phyloP scores from a whole-genome alignment of 75 land plant genomes.

The Sequoia sempervirens region DNA sequence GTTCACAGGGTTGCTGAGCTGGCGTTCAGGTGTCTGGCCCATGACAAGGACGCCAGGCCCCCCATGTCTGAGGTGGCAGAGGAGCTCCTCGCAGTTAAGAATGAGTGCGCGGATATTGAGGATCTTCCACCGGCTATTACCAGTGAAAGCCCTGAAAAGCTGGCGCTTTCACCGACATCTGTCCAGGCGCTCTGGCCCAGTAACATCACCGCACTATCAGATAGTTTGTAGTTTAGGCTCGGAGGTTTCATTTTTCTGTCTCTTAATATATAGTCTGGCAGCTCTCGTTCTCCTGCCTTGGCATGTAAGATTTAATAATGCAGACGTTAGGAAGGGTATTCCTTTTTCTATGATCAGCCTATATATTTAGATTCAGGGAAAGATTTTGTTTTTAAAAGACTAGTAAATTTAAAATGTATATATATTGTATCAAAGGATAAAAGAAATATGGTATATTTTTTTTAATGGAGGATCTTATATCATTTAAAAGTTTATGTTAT shows the following conservation, averaged over 20 bases:
- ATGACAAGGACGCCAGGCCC: constrained; percentile 78
- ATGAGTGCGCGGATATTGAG: constrained; percentile 12
- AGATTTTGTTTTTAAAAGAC: background rate
- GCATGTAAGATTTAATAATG: background rate
- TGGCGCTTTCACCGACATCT: constrained; percentile 45
- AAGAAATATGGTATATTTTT: no score
- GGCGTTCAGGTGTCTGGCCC: constrained; percentile 80
- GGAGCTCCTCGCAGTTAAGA: constrained; percentile 51
- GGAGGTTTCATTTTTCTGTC: background rate
- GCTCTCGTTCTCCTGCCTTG: background rate
- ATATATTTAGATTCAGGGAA: background rate
- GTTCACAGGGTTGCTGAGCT: constrained; percentile 35
- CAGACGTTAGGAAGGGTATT: background rate
- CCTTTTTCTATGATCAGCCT: background rate
- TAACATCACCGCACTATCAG: constrained; percentile 62
- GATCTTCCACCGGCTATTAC: constrained; percentile 7
- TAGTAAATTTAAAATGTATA: no score
- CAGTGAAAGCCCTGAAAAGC: constrained; percentile 19
- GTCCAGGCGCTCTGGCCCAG: constrained; percentile 62
- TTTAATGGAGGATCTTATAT: no score
- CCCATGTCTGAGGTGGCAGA: constrained; percentile 77
- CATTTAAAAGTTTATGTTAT: no score
- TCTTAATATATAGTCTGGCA: background rate
- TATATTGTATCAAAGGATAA: no score
- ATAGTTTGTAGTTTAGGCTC: constrained; percentile 27